Evolutionary conservation across 768 basidiomycete genomes (phyloP).

Genomic region (Boletus reticulatus): DNA sequence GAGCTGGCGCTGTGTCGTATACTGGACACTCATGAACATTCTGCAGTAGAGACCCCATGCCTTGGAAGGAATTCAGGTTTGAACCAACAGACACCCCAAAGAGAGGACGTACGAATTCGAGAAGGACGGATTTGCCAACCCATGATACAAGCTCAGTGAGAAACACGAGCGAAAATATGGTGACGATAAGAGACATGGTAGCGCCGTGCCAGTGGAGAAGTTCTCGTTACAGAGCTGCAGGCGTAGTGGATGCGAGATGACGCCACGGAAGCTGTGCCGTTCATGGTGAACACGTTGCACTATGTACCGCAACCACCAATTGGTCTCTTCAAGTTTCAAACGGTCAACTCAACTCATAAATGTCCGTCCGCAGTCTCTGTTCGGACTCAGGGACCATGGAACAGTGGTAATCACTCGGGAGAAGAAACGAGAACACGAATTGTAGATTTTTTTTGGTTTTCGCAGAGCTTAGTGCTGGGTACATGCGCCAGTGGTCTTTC

Average conservation of each 20-base stretch:
- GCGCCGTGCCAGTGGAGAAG: not conserved
- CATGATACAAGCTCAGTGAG: constrained; percentile 82
- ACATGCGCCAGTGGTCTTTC: no score
- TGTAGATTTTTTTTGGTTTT: no score
- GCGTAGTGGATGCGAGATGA: not conserved
- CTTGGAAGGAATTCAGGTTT: constrained; percentile 38
- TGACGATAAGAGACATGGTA: constrained; percentile 73
- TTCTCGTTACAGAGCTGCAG: constrained; percentile 4
- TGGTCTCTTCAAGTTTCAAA: no score
- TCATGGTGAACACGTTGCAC: constrained; percentile 13
- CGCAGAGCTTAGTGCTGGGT: no score
- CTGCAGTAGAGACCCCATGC: constrained; percentile 69
- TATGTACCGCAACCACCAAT: not conserved
- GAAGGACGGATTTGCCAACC: constrained; percentile 83
- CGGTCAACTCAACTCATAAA: no score
- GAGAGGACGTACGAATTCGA: constrained; percentile 64
- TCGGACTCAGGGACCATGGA: no score
- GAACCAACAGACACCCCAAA: not conserved
- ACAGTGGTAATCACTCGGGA: no score
- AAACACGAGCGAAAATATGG: constrained; percentile 81
- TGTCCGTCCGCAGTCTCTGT: no score
- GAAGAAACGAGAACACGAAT: no score
- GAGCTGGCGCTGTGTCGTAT: constrained; percentile 62
- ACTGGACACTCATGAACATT: constrained; percentile 56
- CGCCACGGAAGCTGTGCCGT: not conserved